Evolutionary conservation across 2,329 filamentous ascomycete species (phyloP), one percentile per base, ranked within the genome.

Genomic region (Cadophora sp.): DNA sequence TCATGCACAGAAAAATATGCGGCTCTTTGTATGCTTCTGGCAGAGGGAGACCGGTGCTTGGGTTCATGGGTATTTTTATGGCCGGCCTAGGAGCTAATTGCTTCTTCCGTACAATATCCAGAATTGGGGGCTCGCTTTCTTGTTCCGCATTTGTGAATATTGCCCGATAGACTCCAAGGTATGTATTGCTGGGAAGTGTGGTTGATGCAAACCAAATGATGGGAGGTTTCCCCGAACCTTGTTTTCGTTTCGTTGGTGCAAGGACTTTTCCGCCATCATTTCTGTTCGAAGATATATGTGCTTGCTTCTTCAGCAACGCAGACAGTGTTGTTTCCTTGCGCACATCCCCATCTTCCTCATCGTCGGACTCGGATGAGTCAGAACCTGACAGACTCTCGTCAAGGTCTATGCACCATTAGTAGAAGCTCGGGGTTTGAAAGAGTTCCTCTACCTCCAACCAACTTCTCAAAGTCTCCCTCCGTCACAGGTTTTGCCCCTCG

Each of bases 1-100:
- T 97, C 96, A 99, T 99, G 80, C 94, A 98, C 58, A 99, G 86
- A 77, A 99, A 98, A 59, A 97, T 89, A 77, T 98, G 94, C 1
- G 94, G 93, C 8, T 90, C 89, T 27, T 89, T 87, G 76, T 90
- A 87, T 3, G 83, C 82, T 11, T 85, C 80, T 1, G 83, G 81
- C 2, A 85, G 83, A 5, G 87, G 78, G 18, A 83, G 81, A 1
- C 88, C 87, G 58, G 89, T 88, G 65, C 87, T 88, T 45, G 83
- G 80, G 1, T 81, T 68, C 85, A 85, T 39, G 79, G 84, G 65
- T 79, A 82, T 50, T 80, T 79, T 77, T 3, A 78, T 75, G 82
- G 79, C 78, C 41, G 82, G 78, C 63, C 83, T 87, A 0, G 93
- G 89, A 3, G 86, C 82, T 1, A 97, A 81, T 76, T 97, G 95